These are phyloP conservation scores for Leishmania mexicana DNA, from an alignment of 208 protist genomes.

Conservation along the genomic window DNA sequence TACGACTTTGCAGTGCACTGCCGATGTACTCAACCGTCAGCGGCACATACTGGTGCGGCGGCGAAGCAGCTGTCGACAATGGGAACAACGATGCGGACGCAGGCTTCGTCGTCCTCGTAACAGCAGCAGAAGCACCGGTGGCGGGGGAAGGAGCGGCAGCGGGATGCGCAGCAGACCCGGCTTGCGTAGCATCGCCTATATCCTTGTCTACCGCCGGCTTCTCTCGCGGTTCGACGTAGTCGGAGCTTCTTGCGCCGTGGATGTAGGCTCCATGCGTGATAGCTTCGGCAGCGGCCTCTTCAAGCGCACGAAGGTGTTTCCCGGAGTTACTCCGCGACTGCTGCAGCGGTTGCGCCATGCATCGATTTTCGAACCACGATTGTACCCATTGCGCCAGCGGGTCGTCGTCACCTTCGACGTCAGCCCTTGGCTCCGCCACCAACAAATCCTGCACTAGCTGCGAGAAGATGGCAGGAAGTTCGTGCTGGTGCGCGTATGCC, in stretches of 20 bases:
- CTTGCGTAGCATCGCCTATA: not conserved
- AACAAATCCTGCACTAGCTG: slow-evolving; percentile 31
- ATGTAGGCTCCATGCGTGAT: not conserved
- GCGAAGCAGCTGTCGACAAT: slow-evolving; percentile 1
- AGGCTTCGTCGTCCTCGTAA: not conserved
- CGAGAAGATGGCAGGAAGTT: slow-evolving; percentile 32
- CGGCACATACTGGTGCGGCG: slow-evolving; percentile 8
- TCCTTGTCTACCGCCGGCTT: not conserved
- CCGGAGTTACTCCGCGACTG: not conserved
- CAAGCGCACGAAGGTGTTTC: not conserved
- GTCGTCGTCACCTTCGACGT: not conserved
- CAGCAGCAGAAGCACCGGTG: not conserved
- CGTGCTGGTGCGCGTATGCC: slow-evolving; percentile 25
- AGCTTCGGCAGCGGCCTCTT: not conserved
- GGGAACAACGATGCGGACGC: not conserved
- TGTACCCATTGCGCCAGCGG: slow-evolving; percentile 34
- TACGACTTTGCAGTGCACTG: slow-evolving; percentile 5
- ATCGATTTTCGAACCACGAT: slow-evolving; percentile 29
- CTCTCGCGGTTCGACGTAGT: not conserved
- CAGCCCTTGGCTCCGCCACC: slow-evolving; percentile 19
- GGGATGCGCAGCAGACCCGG: not conserved
- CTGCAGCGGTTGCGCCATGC: not conserved
- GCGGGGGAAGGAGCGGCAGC: not conserved
- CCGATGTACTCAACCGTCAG: slow-evolving; percentile 5
- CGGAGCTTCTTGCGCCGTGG: not conserved